phyloP scores from a whole-genome alignment of 257 asterid genomes.

The Nicotiana tomentosiformis region DNA sequence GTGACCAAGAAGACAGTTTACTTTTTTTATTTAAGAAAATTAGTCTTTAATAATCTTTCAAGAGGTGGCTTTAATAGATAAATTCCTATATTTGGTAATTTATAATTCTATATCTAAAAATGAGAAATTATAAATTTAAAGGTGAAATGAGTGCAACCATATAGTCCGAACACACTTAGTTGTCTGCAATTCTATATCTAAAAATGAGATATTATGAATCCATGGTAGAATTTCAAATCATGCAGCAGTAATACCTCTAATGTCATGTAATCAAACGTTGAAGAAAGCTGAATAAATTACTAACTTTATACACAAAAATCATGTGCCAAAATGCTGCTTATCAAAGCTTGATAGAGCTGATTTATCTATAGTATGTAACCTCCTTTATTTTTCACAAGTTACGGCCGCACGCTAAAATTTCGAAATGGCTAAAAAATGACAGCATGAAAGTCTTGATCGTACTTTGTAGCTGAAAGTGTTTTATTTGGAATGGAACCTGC shows the following conservation, averaged over 20 bases:
- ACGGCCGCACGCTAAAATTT: slow-evolving; percentile 17
- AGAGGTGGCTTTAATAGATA: no score
- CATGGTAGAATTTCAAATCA: neutral
- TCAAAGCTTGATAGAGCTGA: slow-evolving; percentile 11
- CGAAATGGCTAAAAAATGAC: slow-evolving; percentile 7
- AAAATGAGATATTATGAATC: neutral
- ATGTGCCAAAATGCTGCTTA: slow-evolving; percentile 14
- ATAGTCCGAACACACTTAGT: neutral
- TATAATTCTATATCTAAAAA: neutral
- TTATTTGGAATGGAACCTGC: slow-evolving; percentile 37
- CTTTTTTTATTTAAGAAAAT: no score
- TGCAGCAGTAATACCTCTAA: neutral
- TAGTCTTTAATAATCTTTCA: no score
- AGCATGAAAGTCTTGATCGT: neutral
- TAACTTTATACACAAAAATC: neutral
- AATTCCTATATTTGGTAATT: neutral
- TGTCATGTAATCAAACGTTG: neutral
- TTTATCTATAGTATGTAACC: slow-evolving; percentile 9
- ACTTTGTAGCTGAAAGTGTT: slow-evolving; percentile 1
- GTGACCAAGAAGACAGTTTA: no score
- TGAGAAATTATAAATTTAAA: neutral
- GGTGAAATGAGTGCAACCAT: neutral
- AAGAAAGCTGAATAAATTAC: neutral
- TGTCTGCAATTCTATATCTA: no score
- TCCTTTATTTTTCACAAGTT: slow-evolving; percentile 28